Evolutionary conservation across 257 asterid species (phyloP).

Genomic region (Mentha longifolia): DNA sequence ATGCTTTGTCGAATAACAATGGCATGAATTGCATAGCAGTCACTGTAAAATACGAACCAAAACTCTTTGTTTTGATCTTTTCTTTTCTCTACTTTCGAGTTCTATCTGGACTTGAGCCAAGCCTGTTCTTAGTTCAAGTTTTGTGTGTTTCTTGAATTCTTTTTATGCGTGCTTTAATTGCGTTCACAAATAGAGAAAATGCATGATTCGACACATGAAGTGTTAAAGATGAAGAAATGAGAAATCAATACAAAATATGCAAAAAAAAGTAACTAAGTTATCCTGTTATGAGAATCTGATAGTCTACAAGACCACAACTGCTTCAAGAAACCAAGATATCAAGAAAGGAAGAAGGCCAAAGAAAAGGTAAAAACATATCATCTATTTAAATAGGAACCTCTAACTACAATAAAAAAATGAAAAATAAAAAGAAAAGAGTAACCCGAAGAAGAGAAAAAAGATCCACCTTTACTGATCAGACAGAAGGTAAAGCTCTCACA

Average conservation of each 20-base stretch:
- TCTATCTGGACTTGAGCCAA: too few relatives aligned
- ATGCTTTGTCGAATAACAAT: neutral
- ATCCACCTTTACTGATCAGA: constrained; percentile 28
- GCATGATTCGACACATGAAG: neutral
- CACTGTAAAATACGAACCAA: too few relatives aligned
- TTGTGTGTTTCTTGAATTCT: neutral
- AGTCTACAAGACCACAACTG: constrained; percentile 27
- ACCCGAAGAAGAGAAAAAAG: constrained; percentile 22
- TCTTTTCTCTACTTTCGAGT: too few relatives aligned
- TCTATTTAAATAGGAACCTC: constrained; percentile 29
- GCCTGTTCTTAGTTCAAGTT: neutral
- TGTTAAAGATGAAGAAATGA: constrained; percentile 19
- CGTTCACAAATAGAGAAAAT: neutral
- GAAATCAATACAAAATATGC: constrained; percentile 5
- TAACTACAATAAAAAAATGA: neutral
- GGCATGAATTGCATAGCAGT: too few relatives aligned
- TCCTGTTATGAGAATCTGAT: constrained; percentile 22
- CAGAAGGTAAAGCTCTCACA: constrained; percentile 52
- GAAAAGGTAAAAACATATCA: constrained; percentile 1
- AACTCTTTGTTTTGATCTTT: too few relatives aligned
- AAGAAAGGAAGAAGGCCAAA: neutral
- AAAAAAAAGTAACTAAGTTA: neutral
- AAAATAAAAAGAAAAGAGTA: constrained; percentile 8
- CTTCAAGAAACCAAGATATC: constrained; percentile 20
- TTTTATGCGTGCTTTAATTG: neutral